Conservation (phyloP, 805 yeast species). For the Metschnikowia cubensis region DNA sequence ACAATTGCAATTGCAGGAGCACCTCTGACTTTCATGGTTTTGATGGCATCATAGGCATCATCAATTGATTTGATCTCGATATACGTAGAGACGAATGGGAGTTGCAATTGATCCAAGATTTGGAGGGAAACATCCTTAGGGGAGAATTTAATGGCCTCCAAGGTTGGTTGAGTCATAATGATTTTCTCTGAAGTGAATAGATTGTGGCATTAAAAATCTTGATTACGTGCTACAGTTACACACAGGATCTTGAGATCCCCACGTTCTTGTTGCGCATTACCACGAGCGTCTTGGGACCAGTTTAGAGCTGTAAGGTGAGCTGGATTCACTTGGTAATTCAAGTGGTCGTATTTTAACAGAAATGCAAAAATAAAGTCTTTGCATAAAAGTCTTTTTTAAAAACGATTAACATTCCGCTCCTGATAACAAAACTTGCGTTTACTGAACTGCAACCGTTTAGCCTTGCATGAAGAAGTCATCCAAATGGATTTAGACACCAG, state of each 20-base stretch:
- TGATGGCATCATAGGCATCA: conserved; percentile 81
- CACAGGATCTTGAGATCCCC: conserved; percentile 6
- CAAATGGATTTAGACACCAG: too few species aligned
- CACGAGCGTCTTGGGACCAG: not conserved
- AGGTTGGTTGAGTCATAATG: conserved; percentile 18
- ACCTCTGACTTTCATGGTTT: conserved; percentile 91
- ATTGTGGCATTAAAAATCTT: conserved; percentile 1
- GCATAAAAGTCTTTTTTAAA: too few species aligned
- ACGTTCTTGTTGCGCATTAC: not conserved
- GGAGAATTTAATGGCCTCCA: conserved; percentile 67
- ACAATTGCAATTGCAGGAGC: conserved; percentile 98
- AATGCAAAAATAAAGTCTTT: too few species aligned
- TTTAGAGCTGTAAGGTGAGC: too few species aligned
- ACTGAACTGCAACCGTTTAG: too few species aligned
- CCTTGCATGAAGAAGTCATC: too few species aligned
- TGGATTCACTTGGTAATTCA: too few species aligned
- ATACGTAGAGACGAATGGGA: conserved; percentile 78
- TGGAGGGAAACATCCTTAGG: conserved; percentile 42
- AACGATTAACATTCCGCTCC: too few species aligned
- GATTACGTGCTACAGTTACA: not conserved
- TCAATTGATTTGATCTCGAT: conserved; percentile 57
- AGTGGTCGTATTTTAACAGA: too few species aligned
- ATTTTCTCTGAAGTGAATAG: not conserved
- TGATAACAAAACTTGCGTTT: too few species aligned
- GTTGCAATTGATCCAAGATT: conserved; percentile 74